phyloP scores from a whole-genome alignment of 768 basidiomycete genomes.

The Naganishia vaughanmartiniae region DNA sequence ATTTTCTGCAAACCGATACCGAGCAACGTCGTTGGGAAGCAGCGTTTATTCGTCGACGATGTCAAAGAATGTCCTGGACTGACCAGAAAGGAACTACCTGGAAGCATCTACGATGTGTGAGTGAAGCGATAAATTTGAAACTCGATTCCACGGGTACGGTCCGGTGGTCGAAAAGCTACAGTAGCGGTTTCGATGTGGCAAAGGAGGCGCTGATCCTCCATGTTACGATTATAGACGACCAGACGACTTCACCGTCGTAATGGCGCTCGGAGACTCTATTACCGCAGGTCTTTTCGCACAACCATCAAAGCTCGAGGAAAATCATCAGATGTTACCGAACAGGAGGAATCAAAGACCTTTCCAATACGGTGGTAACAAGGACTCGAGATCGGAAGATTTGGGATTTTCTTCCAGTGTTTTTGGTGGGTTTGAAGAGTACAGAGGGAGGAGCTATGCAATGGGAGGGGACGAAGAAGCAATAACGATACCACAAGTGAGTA shows the following conservation, averaged over 20 bases:
- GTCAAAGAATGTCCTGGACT: slow-evolving; percentile 12
- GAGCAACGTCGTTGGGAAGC: not conserved
- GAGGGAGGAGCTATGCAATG: slow-evolving; percentile 38
- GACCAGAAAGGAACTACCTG: not conserved
- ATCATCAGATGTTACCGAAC: not conserved
- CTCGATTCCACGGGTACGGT: not conserved
- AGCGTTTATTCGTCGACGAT: not conserved
- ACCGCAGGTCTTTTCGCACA: slow-evolving; percentile 48
- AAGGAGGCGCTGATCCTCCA: not conserved
- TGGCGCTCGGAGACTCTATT: slow-evolving; percentile 52
- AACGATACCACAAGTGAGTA: slow-evolving; percentile 38
- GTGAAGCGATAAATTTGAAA: not conserved
- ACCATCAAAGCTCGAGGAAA: slow-evolving; percentile 25
- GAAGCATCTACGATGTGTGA: slow-evolving; percentile 11
- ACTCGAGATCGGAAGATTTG: not conserved
- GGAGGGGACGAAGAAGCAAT: slow-evolving; percentile 38
- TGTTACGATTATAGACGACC: slow-evolving; percentile 41
- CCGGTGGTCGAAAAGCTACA: not conserved
- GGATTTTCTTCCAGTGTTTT: not conserved
- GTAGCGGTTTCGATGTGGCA: not conserved
- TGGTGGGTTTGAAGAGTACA: slow-evolving; percentile 35
- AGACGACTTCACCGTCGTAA: slow-evolving; percentile 49
- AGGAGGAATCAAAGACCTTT: not conserved
- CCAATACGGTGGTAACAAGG: not conserved
- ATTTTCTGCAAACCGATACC: not conserved